These are phyloP conservation scores for Pythium brachiatum DNA, from an alignment of 352 stramenopile genomes.

Conservation along the genomic window DNA sequence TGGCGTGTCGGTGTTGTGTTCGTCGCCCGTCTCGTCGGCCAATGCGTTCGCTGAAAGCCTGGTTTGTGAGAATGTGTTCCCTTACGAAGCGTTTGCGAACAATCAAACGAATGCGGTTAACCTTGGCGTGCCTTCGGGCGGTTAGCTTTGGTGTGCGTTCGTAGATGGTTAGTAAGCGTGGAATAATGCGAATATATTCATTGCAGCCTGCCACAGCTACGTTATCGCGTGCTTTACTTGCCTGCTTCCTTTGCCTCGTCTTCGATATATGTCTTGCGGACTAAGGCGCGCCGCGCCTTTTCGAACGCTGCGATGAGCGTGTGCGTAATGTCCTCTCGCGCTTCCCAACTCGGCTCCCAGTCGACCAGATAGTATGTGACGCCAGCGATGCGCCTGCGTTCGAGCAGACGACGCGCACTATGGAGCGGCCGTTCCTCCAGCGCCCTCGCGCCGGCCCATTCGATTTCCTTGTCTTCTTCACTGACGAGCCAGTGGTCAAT, in stretches of 20 bases:
- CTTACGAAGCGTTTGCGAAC: too few relatives aligned
- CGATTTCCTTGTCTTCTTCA: background rate
- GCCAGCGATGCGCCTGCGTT: slow-evolving; percentile 3
- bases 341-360: slow-evolving; percentile 14
- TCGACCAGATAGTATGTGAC: slow-evolving; percentile 12
- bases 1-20: too few relatives aligned
- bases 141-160: too few relatives aligned
- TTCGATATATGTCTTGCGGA: slow-evolving; percentile 14
- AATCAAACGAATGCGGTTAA: too few relatives aligned
- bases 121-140: too few relatives aligned
- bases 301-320: slow-evolving; percentile 9
- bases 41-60: too few relatives aligned
- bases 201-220: too few relatives aligned
- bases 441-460: background rate
- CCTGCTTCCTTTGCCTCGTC: slow-evolving; percentile 5
- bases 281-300: background rate
- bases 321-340: slow-evolving; percentile 1
- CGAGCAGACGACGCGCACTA: slow-evolving; percentile 11
- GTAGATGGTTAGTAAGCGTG: too few relatives aligned
- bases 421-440: slow-evolving; percentile 7
- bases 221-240: too few relatives aligned
- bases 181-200: too few relatives aligned
- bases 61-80: too few relatives aligned
- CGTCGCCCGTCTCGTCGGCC: too few relatives aligned
- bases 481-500: slow-evolving; percentile 1